Conservation (phyloP, 768 basidiomycete species). For the Tulasnella sp. region DNA sequence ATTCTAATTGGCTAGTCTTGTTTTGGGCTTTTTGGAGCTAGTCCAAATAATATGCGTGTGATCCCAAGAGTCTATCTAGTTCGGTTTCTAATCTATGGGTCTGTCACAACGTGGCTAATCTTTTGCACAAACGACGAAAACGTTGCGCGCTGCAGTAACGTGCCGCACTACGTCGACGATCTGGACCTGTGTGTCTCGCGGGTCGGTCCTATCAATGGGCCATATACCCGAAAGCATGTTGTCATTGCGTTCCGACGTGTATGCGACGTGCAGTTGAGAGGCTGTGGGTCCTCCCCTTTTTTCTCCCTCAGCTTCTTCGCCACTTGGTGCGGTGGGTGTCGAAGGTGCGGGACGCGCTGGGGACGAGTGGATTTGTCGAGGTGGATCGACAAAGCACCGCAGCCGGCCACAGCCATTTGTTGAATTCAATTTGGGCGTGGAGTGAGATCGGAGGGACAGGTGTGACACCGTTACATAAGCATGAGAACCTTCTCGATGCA, state of each 20-base stretch:
- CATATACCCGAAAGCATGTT: not conserved
- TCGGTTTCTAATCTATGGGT: not conserved
- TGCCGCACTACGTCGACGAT: not conserved
- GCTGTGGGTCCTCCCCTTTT: not conserved
- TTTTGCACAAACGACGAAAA: not conserved
- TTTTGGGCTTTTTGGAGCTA: not conserved
- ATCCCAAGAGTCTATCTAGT: not conserved
- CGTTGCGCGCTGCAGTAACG: not conserved
- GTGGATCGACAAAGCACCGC: conserved; percentile 1
- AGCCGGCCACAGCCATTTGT: not conserved
- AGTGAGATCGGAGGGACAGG: conserved; percentile 4
- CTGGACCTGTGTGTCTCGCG: not conserved
- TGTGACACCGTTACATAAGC: not conserved
- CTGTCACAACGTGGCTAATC: not conserved
- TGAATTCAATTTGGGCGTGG: conserved; percentile 7
- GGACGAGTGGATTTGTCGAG: not conserved
- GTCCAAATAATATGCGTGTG: not conserved
- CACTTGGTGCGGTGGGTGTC: not conserved
- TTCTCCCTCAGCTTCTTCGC: too few relatives aligned
- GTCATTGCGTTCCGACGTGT: not conserved
- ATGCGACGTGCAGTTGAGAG: not conserved
- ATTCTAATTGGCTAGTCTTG: not conserved
- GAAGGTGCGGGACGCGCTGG: not conserved
- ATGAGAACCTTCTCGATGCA: conserved; percentile 6
- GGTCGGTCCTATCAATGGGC: not conserved